phyloP scores from a whole-genome alignment of 306 rosid species.

The Erythrophleum fordii region DNA sequence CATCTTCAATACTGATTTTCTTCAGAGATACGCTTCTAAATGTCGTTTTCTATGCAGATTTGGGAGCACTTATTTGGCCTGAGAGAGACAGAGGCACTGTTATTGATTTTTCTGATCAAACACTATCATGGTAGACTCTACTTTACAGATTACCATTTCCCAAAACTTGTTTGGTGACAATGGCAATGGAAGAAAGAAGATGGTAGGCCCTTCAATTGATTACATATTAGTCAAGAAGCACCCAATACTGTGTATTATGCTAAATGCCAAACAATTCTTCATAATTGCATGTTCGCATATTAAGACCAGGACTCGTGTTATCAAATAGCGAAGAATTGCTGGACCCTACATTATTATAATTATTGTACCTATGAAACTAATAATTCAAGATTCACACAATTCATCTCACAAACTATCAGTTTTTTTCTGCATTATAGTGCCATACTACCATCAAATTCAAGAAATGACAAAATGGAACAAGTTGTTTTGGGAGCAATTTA shows the following conservation, averaged over 20 bases:
- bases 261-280: slow-evolving; percentile 31
- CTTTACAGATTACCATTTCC: slow-evolving; percentile 3
- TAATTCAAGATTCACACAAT: background rate
- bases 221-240: slow-evolving; percentile 1
- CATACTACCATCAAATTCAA: slow-evolving; percentile 1
- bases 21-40: background rate
- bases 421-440: background rate
- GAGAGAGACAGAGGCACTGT: background rate
- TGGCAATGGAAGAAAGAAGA: background rate
- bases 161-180: slow-evolving; percentile 16
- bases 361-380: background rate
- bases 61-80: background rate
- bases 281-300: slow-evolving; percentile 31
- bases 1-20: background rate
- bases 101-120: slow-evolving; percentile 8
- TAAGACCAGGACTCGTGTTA: slow-evolving; percentile 25
- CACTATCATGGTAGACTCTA: background rate
- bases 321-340: background rate
- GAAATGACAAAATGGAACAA: background rate
- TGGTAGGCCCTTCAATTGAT: slow-evolving; percentile 26
- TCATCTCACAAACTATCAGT: background rate
- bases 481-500: background rate
- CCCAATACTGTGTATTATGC: slow-evolving; percentile 12
- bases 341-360: background rate
- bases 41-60: background rate